Evolutionary conservation across 176 grass and related monocot genomes (phyloP).

Genomic region (Avena insularis): DNA sequence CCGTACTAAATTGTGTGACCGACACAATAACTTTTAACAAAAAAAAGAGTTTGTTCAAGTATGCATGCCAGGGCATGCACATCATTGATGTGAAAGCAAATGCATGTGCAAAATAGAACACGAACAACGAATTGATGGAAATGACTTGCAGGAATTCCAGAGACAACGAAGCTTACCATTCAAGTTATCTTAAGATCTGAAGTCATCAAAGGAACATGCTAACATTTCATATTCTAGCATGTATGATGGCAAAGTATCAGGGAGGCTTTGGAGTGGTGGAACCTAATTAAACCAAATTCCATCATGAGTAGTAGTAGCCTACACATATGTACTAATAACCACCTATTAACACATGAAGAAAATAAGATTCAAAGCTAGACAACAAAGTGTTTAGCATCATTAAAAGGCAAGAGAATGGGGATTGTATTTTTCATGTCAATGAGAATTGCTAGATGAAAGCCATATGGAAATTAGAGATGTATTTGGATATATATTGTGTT

Average conservation of each 20-base stretch:
- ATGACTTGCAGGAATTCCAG: neutral
- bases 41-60: neutral
- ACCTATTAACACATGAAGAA: neutral
- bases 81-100: neutral
- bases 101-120: neutral
- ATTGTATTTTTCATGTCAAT: neutral
- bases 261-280: constrained; percentile 57
- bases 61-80: neutral
- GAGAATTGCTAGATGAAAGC: neutral
- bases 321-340: too few species aligned
- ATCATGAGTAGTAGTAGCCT: too few species aligned
- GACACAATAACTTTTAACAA: too few species aligned
- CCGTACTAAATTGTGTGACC: too few species aligned
- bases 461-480: neutral
- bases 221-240: constrained; percentile 79
- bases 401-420: neutral
- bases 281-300: constrained; percentile 45
- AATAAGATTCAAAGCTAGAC: neutral
- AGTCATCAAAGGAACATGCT: constrained; percentile 73
- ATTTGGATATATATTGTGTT: neutral
- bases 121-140: neutral
- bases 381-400: neutral
- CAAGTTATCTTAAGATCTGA: constrained; percentile 80
- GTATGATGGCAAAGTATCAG: constrained; percentile 70
- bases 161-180: constrained; percentile 61